A percentile compares a stretch with the other conserved stretches of the same genome.
These are phyloP conservation scores for Saturnispora sanitii DNA, from an alignment of 805 yeast species.

Conservation along the genomic window DNA sequence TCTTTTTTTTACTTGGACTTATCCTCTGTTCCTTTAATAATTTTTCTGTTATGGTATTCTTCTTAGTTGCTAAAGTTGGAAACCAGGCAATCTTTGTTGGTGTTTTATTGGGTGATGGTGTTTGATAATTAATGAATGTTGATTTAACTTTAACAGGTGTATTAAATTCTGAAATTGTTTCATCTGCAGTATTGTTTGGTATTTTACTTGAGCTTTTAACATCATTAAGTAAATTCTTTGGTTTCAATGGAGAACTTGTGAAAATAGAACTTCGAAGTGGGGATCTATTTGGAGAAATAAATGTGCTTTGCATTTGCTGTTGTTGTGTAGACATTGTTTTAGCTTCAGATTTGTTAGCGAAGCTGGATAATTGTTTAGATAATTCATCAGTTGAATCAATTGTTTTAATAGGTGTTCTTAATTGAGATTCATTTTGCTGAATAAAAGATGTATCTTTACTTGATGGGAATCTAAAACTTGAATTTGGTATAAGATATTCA, in stretches of 20 bases:
- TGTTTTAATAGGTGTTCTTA: conserved; percentile 6
- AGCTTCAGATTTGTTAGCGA: conserved; percentile 8
- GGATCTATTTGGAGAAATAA: conserved; percentile 7
- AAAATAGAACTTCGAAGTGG: conserved; percentile 6
- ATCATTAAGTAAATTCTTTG: background rate
- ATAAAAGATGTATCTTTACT: conserved; percentile 2
- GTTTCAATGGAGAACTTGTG: conserved; percentile 11
- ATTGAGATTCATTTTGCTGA: conserved; percentile 6
- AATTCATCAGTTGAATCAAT: conserved; percentile 5
- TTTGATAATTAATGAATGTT: conserved; percentile 17
- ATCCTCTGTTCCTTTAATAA: conserved; percentile 30
- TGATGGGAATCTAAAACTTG: conserved; percentile 6
- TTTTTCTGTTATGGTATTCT: conserved; percentile 22
- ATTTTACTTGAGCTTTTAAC: background rate
- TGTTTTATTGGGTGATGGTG: conserved; percentile 23
- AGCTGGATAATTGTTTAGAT: conserved; percentile 4
- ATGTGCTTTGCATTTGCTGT: background rate
- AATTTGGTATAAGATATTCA: conserved; percentile 3
- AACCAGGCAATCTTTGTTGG: conserved; percentile 27
- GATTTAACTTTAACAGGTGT: conserved; percentile 24
- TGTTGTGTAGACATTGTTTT: conserved; percentile 4
- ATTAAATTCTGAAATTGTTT: conserved; percentile 11
- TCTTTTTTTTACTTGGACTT: conserved; percentile 38
- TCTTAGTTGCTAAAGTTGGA: conserved; percentile 26
- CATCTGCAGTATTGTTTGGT: conserved; percentile 7